These are phyloP conservation scores for Sextonia rubra DNA, from an alignment of 164 flowering plant species.

Conservation along the genomic window DNA sequence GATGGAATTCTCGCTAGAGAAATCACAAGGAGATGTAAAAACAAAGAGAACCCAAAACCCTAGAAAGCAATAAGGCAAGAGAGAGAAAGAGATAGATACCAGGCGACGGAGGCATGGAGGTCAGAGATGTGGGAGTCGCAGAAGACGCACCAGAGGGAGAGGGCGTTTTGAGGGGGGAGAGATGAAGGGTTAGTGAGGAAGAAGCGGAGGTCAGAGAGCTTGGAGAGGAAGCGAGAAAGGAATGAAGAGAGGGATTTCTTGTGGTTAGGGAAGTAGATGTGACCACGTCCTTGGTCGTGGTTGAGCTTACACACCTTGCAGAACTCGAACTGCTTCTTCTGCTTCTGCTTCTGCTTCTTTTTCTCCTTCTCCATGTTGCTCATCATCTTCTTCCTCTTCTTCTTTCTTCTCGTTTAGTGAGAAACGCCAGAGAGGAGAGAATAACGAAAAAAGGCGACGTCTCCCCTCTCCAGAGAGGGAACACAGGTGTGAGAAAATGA, in stretches of 20 bases:
- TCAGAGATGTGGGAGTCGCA: slow-evolving; percentile 62
- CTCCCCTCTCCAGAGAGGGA: no score
- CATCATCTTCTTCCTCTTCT: slow-evolving; percentile 13
- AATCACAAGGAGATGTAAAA: background rate
- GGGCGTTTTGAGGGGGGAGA: slow-evolving; percentile 45
- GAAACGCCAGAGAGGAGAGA: no score
- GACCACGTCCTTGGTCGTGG: slow-evolving; percentile 69
- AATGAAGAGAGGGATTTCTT: slow-evolving; percentile 51
- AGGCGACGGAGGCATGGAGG: slow-evolving; percentile 47
- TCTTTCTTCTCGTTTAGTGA: slow-evolving; percentile 7
- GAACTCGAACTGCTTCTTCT: slow-evolving; percentile 48
- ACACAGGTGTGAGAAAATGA: no score
- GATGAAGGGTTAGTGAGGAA: slow-evolving; percentile 64
- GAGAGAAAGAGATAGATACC: slow-evolving; percentile 30
- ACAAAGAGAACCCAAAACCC: background rate
- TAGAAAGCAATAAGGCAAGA: background rate
- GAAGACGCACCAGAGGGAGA: slow-evolving; percentile 83
- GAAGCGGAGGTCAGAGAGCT: slow-evolving; percentile 56
- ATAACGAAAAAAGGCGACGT: no score
- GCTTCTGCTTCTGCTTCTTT: slow-evolving; percentile 22
- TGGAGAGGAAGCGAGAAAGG: slow-evolving; percentile 56
- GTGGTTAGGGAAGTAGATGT: slow-evolving; percentile 73
- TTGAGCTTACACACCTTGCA: slow-evolving; percentile 77
- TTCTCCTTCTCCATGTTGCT: background rate
- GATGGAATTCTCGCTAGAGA: slow-evolving; percentile 59